Percentiles rank a stretch among this genome's conserved stretches.
Conservation (phyloP, 2,329 filamentous ascomycete genomes). For the Ascochyta viciae-villosae region DNA sequence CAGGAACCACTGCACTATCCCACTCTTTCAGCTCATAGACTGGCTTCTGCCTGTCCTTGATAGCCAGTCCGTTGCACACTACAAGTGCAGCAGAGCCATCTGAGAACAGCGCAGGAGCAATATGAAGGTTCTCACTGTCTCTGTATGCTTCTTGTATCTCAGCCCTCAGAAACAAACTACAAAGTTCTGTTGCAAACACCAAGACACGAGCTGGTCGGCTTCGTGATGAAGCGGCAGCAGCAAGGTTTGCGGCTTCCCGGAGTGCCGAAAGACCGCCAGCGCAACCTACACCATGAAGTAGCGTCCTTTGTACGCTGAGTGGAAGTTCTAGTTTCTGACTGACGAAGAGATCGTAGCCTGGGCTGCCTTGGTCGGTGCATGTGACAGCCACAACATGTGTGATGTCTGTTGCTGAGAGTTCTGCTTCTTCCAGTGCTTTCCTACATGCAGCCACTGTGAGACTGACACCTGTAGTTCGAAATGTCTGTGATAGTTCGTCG, state of each 20-base stretch:
- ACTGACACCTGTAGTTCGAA: slow-evolving; percentile 39
- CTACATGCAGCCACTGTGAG: slow-evolving; percentile 42
- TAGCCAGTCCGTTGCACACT: slow-evolving; percentile 68
- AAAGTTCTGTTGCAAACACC: slow-evolving; percentile 67
- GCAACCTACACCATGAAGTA: slow-evolving; percentile 50
- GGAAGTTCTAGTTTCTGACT: slow-evolving; percentile 40
- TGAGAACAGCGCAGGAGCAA: slow-evolving; percentile 72
- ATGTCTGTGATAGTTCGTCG: slow-evolving; percentile 36
- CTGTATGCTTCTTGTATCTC: slow-evolving; percentile 67
- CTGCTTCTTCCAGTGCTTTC: slow-evolving; percentile 43
- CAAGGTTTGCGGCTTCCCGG: slow-evolving; percentile 66
- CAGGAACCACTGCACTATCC: slow-evolving; percentile 68
- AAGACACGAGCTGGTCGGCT: slow-evolving; percentile 68
- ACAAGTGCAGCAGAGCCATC: slow-evolving; percentile 73
- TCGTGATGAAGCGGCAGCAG: slow-evolving; percentile 66
- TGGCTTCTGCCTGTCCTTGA: slow-evolving; percentile 37
- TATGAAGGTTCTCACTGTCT: slow-evolving; percentile 61
- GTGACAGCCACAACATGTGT: slow-evolving; percentile 51
- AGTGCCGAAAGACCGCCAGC: slow-evolving; percentile 48
- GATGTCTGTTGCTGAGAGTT: slow-evolving; percentile 30
- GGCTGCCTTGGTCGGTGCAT: slow-evolving; percentile 48
- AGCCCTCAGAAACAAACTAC: slow-evolving; percentile 63
- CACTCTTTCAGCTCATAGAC: slow-evolving; percentile 70
- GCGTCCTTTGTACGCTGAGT: slow-evolving; percentile 40
- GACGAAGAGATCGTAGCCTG: slow-evolving; percentile 50